Evolutionary conservation across 1,284 basidiomycete species (phyloP), one percentile per base, ranked within the genome.

Genomic region (Thecaphora thlaspeos): DNA sequence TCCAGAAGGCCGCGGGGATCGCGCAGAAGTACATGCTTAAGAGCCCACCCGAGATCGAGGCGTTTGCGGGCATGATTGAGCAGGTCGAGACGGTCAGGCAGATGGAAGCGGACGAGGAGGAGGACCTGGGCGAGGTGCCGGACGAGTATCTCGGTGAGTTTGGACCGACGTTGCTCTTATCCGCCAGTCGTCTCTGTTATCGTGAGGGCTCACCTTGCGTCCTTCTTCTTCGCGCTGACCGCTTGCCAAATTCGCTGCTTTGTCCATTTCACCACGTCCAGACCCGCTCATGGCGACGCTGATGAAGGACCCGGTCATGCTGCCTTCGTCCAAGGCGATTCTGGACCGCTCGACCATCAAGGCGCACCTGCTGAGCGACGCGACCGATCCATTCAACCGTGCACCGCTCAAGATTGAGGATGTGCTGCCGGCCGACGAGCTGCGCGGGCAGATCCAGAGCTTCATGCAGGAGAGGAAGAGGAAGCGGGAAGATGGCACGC

Each of bases 291-390:
- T 95, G 87, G 89, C 85, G 65, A 91, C 90, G 1, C 75, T 99
- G 52, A 99, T 99, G 95, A 87, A 87, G 54, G 91, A 98, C 77
- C 95, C 95, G 1, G 94, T 98, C 55, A 85, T 86, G 39, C 80
- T 99, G 43, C 95, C 95, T 0, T 86, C 88, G 0, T 96, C 92
- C 2, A 84, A 83, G 49, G 82, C 86, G 0, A 83, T 89, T 24
- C 79, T 99, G 42, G 95, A 99, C 78, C 85, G 89, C 37, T 84
- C 88, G 1, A 98, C 94, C 1, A 98, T 99, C 82, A 95, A 96
- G 75, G 89, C 91, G 1, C 91, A 94, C 76, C 81, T 98, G 41
- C 81, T 98, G 22, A 94, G 91, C 2, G 94, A 97, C 75, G 81
- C 87, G 18, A 90, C 87, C 51, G 80, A 80, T 51, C 80, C 80